A percentile compares a stretch with the other conserved stretches of the same genome.
These are phyloP conservation scores for Musa schizocarpa DNA, from an alignment of 176 grass and related monocot species.

Conservation along the genomic window DNA sequence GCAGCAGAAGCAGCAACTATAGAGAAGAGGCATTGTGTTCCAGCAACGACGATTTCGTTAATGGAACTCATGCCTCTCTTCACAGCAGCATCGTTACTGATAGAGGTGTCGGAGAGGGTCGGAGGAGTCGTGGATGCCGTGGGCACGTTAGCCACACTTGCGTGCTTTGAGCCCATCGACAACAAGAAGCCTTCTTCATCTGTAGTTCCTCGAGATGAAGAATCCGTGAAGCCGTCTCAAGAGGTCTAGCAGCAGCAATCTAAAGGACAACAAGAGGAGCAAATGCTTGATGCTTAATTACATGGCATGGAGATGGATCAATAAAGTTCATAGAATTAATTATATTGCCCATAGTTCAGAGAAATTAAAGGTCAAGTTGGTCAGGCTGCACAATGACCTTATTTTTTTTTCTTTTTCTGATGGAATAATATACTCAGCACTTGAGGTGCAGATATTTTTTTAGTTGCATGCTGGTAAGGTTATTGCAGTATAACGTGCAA, in stretches of 20 bases:
- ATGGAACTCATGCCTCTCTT: conserved; percentile 49
- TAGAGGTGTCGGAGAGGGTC: conserved; percentile 51
- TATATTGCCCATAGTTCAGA: too few relatives aligned
- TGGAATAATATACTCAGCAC: too few relatives aligned
- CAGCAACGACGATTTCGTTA: neutral
- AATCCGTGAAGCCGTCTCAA: neutral
- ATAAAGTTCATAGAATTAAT: too few relatives aligned
- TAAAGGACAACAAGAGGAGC: too few relatives aligned
- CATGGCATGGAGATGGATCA: too few relatives aligned
- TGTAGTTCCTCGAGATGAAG: neutral
- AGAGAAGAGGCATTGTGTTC: neutral
- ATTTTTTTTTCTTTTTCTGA: too few relatives aligned
- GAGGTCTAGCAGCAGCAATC: neutral
- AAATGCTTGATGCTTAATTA: too few relatives aligned
- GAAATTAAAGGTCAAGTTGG: too few relatives aligned
- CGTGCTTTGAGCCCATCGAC: conserved; percentile 36
- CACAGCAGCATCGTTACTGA: conserved; percentile 50
- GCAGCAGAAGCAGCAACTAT: neutral
- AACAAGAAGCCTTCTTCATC: conserved; percentile 30
- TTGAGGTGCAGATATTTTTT: too few relatives aligned
- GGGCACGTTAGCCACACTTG: conserved; percentile 38
- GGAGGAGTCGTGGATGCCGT: conserved; percentile 51
- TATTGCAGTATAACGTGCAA: too few relatives aligned
- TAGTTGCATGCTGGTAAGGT: too few relatives aligned
- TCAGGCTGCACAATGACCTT: too few relatives aligned